A percentile compares a stretch with the other conserved stretches of the same genome.
Conservation (phyloP, 805 yeast genomes). For the Suhomyces pyralidae region DNA sequence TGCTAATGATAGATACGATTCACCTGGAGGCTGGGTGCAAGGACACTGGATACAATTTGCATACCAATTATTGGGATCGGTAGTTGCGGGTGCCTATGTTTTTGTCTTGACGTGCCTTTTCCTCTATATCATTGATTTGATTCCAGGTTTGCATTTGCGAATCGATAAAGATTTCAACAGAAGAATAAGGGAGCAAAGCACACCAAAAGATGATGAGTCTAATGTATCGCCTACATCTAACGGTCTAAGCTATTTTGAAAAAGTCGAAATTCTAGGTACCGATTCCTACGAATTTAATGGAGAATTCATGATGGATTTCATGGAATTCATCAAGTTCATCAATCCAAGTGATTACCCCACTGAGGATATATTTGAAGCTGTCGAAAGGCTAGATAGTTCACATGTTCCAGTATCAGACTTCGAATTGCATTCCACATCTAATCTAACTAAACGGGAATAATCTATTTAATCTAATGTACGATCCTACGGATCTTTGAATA, state of each 20-base stretch:
- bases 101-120: conserved; percentile 30
- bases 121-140: conserved; percentile 33
- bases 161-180: conserved; percentile 39
- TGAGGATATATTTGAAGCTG: conserved; percentile 9
- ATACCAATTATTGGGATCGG: conserved; percentile 37
- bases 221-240: conserved; percentile 12
- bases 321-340: conserved; percentile 37
- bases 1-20: conserved; percentile 28
- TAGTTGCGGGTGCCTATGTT: conserved; percentile 33
- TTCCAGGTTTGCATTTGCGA: conserved; percentile 42
- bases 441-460: conserved; percentile 3
- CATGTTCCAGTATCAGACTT: conserved; percentile 8
- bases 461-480: background rate
- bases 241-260: conserved; percentile 17
- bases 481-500: background rate
- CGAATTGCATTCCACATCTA: conserved; percentile 5
- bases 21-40: conserved; percentile 41
- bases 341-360: conserved; percentile 34
- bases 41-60: conserved; percentile 41
- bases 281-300: conserved; percentile 41
- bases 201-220: conserved; percentile 11
- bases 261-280: conserved; percentile 34
- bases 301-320: conserved; percentile 39
- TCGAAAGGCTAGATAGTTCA: background rate
- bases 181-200: conserved; percentile 18